A percentile compares a stretch with the other conserved stretches of the same genome.
Evolutionary conservation across 2,329 filamentous ascomycete genomes (phyloP).

Genomic region (Aureobasidium namibiae): DNA sequence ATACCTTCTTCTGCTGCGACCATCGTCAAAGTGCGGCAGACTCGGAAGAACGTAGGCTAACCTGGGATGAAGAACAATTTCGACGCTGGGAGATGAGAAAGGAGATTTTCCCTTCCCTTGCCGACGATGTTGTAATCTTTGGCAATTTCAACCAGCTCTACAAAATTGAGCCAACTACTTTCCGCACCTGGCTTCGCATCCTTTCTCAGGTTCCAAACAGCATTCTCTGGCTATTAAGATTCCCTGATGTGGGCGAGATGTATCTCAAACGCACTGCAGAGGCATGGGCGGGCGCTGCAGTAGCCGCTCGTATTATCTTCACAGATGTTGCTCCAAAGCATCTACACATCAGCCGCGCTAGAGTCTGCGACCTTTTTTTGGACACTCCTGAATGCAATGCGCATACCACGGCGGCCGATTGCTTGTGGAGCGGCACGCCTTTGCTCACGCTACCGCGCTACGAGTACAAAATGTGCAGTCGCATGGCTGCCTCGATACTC

Average conservation of each 20-base stretch:
- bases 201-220: conserved; percentile 77
- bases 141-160: conserved; percentile 99
- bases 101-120: conserved; percentile 74
- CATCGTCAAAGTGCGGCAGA: conserved; percentile 84
- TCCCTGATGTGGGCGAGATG: conserved; percentile 84
- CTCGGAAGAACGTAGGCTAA: conserved; percentile 54
- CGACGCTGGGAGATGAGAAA: conserved; percentile 89
- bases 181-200: conserved; percentile 91
- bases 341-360: conserved; percentile 83
- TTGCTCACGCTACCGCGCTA: conserved; percentile 85
- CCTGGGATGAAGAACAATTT: conserved; percentile 76
- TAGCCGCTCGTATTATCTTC: conserved; percentile 81
- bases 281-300: conserved; percentile 75
- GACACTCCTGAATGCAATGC: conserved; percentile 98
- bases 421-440: conserved; percentile 93
- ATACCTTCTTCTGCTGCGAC: conserved; percentile 98
- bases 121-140: conserved; percentile 79
- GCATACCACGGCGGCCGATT: conserved; percentile 92
- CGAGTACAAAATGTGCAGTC: conserved; percentile 96
- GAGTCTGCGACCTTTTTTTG: conserved; percentile 88
- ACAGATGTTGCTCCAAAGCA: conserved; percentile 95
- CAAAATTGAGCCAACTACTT: conserved; percentile 98
- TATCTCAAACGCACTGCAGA: conserved; percentile 74
- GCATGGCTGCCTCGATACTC: conserved; percentile 93
- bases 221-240: conserved; percentile 90